These are phyloP conservation scores for Meredithiella fracta DNA, from an alignment of 2,329 filamentous ascomycete genomes.

Conservation along the genomic window DNA sequence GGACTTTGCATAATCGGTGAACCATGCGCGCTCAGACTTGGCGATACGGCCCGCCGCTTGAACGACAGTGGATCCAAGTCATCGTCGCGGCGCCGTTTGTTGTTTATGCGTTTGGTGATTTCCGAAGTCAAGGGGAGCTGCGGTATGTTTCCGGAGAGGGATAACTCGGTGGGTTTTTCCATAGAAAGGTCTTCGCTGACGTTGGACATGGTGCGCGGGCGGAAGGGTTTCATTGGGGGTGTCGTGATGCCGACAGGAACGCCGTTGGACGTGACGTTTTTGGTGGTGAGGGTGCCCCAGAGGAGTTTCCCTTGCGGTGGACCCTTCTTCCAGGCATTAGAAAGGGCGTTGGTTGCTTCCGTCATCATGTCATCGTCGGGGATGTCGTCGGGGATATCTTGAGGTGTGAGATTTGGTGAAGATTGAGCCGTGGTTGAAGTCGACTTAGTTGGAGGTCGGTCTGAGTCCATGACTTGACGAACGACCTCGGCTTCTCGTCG, in stretches of 20 bases:
- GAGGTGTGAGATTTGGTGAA: conserved; percentile 50
- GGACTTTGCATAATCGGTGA: conserved; percentile 79
- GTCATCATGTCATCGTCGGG: conserved; percentile 54
- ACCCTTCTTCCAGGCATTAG: conserved; percentile 19
- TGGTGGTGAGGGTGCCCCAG: conserved; percentile 10
- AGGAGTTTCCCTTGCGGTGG: conserved; percentile 10
- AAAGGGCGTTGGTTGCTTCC: conserved; percentile 31
- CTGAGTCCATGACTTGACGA: conserved; percentile 82
- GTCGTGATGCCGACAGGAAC: conserved; percentile 35
- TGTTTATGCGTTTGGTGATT: conserved; percentile 60
- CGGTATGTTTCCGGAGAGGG: conserved; percentile 14
- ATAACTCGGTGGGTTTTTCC: conserved; percentile 10
- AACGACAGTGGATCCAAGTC: conserved; percentile 78
- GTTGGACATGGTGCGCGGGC: background rate
- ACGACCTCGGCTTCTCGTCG: conserved; percentile 89
- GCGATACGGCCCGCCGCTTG: conserved; percentile 81
- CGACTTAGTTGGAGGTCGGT: conserved; percentile 38
- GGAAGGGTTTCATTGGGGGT: conserved; percentile 25
- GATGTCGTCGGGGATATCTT: conserved; percentile 51
- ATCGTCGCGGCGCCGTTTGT: conserved; percentile 75
- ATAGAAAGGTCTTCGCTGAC: background rate
- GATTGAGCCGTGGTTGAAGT: conserved; percentile 44
- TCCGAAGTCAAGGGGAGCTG: conserved; percentile 52
- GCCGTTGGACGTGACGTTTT: conserved; percentile 20
- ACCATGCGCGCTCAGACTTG: conserved; percentile 79